phyloP scores from a whole-genome alignment of 352 stramenopile species.

The Pythium phragmiticola region DNA sequence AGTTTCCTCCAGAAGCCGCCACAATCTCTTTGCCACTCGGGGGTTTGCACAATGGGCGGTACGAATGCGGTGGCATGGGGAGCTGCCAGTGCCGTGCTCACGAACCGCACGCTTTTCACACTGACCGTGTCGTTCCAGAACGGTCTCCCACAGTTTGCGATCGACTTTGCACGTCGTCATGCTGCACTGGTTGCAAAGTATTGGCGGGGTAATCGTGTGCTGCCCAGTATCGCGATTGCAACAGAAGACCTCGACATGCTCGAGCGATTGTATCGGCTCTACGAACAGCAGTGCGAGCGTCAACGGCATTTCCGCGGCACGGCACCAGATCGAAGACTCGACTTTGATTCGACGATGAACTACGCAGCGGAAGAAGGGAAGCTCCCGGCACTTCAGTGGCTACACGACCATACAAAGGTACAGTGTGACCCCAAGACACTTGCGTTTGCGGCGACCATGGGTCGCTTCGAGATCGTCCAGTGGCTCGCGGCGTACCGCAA shows the following conservation, averaged over 20 bases:
- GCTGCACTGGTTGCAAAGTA: background rate
- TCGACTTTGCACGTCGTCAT: constrained; percentile 2
- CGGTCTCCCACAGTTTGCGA: constrained; percentile 7
- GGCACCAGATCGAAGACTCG: background rate
- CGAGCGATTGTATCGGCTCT: background rate
- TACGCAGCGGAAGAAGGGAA: background rate
- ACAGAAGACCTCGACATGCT: constrained; percentile 14
- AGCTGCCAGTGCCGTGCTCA: constrained; percentile 2
- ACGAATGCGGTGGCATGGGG: background rate
- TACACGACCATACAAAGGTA: background rate
- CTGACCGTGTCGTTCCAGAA: constrained; percentile 12
- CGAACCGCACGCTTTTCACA: constrained; percentile 16
- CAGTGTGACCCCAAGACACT: constrained; percentile 1
- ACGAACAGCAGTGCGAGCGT: constrained; percentile 2
- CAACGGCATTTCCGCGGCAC: background rate
- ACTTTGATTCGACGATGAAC: constrained; percentile 3
- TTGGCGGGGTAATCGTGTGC: background rate
- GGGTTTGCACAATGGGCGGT: too few relatives aligned
- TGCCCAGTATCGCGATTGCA: background rate
- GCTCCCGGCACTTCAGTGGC: background rate
- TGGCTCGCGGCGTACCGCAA: constrained; percentile 32
- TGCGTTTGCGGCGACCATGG: constrained; percentile 24
- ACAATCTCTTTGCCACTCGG: too few relatives aligned
- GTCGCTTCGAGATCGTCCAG: constrained; percentile 25
- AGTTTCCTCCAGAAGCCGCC: too few relatives aligned